Conservation (phyloP, 495 filamentous ascomycete species). For the Trypethelium eluteriae region DNA sequence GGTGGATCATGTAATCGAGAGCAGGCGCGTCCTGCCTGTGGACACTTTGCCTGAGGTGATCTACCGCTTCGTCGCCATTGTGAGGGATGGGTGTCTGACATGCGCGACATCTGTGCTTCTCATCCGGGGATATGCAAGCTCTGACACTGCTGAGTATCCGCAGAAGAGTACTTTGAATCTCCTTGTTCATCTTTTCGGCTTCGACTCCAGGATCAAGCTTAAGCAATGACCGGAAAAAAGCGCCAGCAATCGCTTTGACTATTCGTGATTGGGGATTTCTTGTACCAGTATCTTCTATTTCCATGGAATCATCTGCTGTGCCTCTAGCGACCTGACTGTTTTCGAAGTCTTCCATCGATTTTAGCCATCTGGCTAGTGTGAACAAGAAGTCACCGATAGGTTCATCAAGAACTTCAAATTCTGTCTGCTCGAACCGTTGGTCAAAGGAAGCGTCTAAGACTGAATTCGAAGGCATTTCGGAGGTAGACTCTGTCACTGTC, state of each 20-base stretch:
- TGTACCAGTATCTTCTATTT: not conserved
- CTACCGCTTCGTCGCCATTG: not conserved
- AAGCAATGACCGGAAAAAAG: not conserved
- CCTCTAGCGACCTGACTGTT: not conserved
- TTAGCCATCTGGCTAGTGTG: not conserved
- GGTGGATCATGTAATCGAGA: not conserved
- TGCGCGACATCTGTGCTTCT: not conserved
- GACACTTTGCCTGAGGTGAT: not conserved
- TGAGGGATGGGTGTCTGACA: not conserved
- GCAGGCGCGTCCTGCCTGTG: not conserved
- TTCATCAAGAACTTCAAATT: not conserved
- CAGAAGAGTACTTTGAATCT: not conserved
- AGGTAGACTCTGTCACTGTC: not conserved
- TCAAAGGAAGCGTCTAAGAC: constrained; percentile 1
- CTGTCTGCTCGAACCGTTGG: not conserved
- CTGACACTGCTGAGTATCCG: not conserved
- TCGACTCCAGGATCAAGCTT: not conserved
- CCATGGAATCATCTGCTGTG: not conserved
- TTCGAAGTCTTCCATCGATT: not conserved
- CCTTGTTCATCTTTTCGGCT: not conserved
- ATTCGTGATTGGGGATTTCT: not conserved
- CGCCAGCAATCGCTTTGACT: not conserved
- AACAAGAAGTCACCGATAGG: not conserved
- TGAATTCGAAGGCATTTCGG: not conserved
- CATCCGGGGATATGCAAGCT: not conserved